Conservation (phyloP, 129 eudicot species). For the Smallanthus sonchifolius region DNA sequence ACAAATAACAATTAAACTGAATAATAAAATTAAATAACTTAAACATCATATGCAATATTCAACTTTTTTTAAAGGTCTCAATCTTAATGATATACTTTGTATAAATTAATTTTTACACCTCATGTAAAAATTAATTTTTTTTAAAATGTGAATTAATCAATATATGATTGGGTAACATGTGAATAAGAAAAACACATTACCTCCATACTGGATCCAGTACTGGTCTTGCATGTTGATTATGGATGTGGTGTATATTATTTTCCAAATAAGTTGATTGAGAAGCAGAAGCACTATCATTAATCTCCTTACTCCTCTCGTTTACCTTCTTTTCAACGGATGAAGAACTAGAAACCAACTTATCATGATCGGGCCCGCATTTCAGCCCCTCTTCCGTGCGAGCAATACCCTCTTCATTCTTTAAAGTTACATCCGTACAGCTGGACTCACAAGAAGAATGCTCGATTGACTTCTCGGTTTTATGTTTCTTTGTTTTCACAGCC, state of each 20-base stretch:
- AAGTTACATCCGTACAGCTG: slow-evolving; percentile 24
- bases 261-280: neutral
- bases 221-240: slow-evolving; percentile 35
- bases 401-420: slow-evolving; percentile 9
- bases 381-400: slow-evolving; percentile 12
- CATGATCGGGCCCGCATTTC: slow-evolving; percentile 3
- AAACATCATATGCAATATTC: neutral
- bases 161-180: neutral
- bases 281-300: neutral
- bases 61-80: neutral
- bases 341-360: slow-evolving; percentile 16
- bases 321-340: slow-evolving; percentile 13
- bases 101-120: neutral
- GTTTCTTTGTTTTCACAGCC: neutral
- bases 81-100: neutral
- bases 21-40: neutral
- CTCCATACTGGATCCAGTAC: slow-evolving; percentile 44
- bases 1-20: neutral
- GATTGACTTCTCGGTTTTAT: slow-evolving; percentile 9
- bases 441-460: slow-evolving; percentile 30
- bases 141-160: neutral
- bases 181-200: slow-evolving; percentile 22
- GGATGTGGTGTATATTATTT: neutral
- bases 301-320: neutral
- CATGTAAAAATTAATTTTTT: neutral